Base-by-base conservation (phyloP, 805 yeast species). In the Wickerhamiella allomyrinae region DNA sequence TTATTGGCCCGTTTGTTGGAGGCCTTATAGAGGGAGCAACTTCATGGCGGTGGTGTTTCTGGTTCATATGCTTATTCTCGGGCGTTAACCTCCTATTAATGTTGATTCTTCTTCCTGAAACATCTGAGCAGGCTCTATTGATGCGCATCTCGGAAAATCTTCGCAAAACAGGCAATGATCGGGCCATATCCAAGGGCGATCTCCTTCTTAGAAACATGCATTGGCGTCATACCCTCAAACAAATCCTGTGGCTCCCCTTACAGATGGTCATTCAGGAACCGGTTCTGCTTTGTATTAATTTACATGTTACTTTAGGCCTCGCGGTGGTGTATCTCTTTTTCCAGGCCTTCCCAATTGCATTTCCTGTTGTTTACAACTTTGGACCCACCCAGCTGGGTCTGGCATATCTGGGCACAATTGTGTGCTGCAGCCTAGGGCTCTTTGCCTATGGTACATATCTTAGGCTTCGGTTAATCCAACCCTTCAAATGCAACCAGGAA, bases 311-410 rank as follows among this genome's bases (percentile, higher is more conserved):
- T 0, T 49, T 75, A 39, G 61, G 67, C 7, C 77, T 76, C 54
- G 71, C 77, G 22, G 57, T 69, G 22, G 49, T 72, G 46, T 77
- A 73, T 54, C 55, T 74, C 19, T 76, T 72, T 64, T 73, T 76
- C 50, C 81, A 77, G 56, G 75, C 74, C 3, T 73, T 72, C 58
- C 82, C 83, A 7, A 61, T 75, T 29, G 74, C 71, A 2, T 77
- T 68, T 46, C 42, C 47, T 6, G 70, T 64, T 2, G 50, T 63
- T 15, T 63, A 72, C 48, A 52, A 62, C 25, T 76, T 76, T 56
- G 65, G 71, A 3, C 50, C 63, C 19, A 62, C 73, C 23, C 72
- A 69, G 41, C 46, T 57, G 24, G 76, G 79, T 14, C 57, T 64
- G 3, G 57, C 77, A 0, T 77, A 65, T 56, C 37, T 71, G 33